These are phyloP conservation scores for Trichoderma gamsii DNA, from an alignment of 495 filamentous ascomycete genomes.

Conservation along the genomic window DNA sequence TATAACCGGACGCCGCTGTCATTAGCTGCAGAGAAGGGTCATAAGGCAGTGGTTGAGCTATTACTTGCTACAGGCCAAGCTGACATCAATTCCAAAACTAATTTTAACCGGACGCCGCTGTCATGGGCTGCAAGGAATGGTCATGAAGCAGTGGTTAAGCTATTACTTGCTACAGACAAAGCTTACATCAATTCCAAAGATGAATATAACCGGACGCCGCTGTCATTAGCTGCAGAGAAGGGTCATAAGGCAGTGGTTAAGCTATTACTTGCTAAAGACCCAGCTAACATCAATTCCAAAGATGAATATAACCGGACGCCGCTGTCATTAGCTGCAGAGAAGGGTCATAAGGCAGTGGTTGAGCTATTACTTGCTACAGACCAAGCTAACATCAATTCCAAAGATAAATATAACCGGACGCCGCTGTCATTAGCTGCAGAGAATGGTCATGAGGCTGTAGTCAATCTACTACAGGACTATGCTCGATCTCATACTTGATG, in stretches of 20 bases:
- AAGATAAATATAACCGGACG: background rate
- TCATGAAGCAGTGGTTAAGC: slow-evolving; percentile 17
- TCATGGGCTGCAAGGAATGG: background rate
- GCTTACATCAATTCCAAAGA: slow-evolving; percentile 19
- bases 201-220: background rate
- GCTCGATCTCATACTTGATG: too few relatives aligned
- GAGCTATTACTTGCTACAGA: background rate
- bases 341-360: background rate
- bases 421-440: background rate
- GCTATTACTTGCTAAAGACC: background rate
- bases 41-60: background rate
- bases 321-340: background rate
- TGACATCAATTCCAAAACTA: background rate
- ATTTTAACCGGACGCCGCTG: background rate
- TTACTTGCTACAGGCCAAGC: background rate
- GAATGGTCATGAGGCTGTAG: too few relatives aligned
- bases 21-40: background rate
- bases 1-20: background rate
- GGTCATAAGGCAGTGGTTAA: background rate
- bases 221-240: background rate
- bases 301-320: background rate
- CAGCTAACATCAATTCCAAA: background rate
- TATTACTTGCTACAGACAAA: slow-evolving; percentile 22
- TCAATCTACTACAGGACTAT: too few relatives aligned
- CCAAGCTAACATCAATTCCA: background rate